These are phyloP conservation scores for Starmerella apis DNA, from an alignment of 805 yeast genomes.

Conservation along the genomic window DNA sequence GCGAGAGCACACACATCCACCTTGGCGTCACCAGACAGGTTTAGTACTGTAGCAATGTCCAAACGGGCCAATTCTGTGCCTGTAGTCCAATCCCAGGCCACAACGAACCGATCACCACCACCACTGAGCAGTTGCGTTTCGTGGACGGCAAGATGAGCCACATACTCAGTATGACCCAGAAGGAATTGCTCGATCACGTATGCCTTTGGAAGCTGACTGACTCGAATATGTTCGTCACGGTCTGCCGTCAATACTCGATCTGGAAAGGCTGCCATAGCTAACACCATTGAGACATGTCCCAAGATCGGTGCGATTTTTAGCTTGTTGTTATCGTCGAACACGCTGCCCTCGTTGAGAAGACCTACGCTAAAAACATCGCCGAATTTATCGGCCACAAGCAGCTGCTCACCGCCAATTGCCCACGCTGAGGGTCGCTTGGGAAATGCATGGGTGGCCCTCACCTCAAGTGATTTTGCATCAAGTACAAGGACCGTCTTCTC, in stretches of 20 bases:
- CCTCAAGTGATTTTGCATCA: conserved; percentile 35
- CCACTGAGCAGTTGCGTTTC: conserved; percentile 60
- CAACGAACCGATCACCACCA: conserved; percentile 77
- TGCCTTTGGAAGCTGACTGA: conserved; percentile 68
- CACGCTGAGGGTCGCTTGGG: conserved; percentile 90
- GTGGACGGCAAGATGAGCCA: conserved; percentile 53
- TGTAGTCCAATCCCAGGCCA: conserved; percentile 69
- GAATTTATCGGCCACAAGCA: conserved; percentile 83
- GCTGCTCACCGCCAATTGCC: conserved; percentile 36
- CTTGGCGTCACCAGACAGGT: conserved; percentile 21
- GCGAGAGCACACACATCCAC: conserved; percentile 16
- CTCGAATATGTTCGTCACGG: conserved; percentile 90
- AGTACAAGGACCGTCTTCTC: conserved; percentile 72
- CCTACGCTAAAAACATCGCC: conserved; percentile 70
- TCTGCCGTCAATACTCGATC: conserved; percentile 66
- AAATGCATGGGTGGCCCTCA: conserved; percentile 61
- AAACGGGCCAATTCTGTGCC: conserved; percentile 42
- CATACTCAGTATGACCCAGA: conserved; percentile 78
- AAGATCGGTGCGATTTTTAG: conserved; percentile 53
- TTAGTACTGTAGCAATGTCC: conserved; percentile 37
- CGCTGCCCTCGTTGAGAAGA: conserved; percentile 37
- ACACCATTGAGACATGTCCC: conserved; percentile 95
- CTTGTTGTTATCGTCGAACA: conserved; percentile 26
- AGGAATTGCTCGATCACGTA: conserved; percentile 71
- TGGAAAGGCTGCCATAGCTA: conserved; percentile 43